Conservation (phyloP, 495 filamentous ascomycete genomes). For the Evansstolkia leycettana region DNA sequence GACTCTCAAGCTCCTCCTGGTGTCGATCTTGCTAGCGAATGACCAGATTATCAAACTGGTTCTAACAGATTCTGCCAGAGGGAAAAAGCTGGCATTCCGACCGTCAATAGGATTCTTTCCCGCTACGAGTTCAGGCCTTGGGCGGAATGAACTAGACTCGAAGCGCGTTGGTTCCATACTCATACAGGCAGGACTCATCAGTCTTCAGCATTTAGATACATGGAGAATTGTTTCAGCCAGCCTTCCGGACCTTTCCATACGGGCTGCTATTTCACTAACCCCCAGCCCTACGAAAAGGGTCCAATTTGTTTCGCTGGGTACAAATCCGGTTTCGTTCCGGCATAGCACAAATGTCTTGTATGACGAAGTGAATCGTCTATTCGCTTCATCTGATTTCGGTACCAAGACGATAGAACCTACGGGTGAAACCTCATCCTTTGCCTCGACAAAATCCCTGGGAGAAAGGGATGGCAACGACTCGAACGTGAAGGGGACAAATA, state of each 20-base stretch:
- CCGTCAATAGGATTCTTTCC: background rate
- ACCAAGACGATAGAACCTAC: background rate
- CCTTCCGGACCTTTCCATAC: slow-evolving; percentile 43
- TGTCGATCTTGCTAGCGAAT: slow-evolving; percentile 54
- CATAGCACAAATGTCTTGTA: slow-evolving; percentile 55
- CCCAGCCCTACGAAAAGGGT: slow-evolving; percentile 57
- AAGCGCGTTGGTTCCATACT: slow-evolving; percentile 41
- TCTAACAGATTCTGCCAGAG: slow-evolving; percentile 18
- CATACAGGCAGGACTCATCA: slow-evolving; percentile 48
- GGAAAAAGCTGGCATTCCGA: slow-evolving; percentile 19
- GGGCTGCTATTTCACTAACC: slow-evolving; percentile 55
- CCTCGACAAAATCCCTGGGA: slow-evolving; percentile 4
- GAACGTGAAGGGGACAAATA: slow-evolving; percentile 44
- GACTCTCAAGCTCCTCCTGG: slow-evolving; percentile 42
- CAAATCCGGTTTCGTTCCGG: slow-evolving; percentile 40
- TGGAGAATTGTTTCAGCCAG: slow-evolving; percentile 64
- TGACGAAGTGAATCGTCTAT: slow-evolving; percentile 66
- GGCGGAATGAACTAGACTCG: slow-evolving; percentile 11
- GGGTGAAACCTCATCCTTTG: background rate
- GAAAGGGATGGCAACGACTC: slow-evolving; percentile 37
- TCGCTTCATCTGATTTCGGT: slow-evolving; percentile 71
- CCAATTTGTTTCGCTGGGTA: slow-evolving; percentile 72
- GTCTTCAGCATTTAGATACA: slow-evolving; percentile 30
- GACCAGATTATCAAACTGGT: slow-evolving; percentile 19
- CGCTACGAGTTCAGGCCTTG: background rate